These are phyloP conservation scores for Suillus lakei DNA, from an alignment of 768 basidiomycete species.

Conservation along the genomic window DNA sequence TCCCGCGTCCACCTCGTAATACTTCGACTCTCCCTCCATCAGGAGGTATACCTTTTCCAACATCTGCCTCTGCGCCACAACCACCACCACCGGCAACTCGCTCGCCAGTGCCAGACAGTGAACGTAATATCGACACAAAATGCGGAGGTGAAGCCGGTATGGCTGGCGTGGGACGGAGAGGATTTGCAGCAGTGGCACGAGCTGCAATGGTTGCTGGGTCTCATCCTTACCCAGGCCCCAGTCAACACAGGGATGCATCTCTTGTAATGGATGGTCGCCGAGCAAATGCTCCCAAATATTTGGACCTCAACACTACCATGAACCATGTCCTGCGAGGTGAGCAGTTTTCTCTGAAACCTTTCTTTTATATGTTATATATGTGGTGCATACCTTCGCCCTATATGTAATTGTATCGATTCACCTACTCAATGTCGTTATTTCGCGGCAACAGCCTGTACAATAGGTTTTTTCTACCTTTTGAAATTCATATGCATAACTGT, in stretches of 20 bases:
- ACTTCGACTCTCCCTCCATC: constrained; percentile 18
- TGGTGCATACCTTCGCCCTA: not conserved
- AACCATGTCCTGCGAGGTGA: constrained; percentile 35
- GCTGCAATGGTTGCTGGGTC: constrained; percentile 53
- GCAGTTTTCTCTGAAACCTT: constrained; percentile 15
- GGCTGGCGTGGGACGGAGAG: constrained; percentile 89
- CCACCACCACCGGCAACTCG: constrained; percentile 18
- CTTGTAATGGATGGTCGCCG: constrained; percentile 26
- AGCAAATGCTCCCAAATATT: constrained; percentile 45
- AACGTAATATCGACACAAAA: constrained; percentile 65
- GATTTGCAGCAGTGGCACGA: constrained; percentile 76
- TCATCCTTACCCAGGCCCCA: constrained; percentile 11
- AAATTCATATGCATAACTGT: not conserved
- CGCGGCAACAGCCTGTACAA: too few species aligned
- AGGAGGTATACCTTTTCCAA: constrained; percentile 21
- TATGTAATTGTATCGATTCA: not conserved
- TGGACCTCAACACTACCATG: constrained; percentile 49
- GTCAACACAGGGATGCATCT: not conserved
- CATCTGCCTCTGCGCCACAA: constrained; percentile 8
- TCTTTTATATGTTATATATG: not conserved
- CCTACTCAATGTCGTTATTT: not conserved
- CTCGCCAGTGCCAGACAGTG: constrained; percentile 9
- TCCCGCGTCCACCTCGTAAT: constrained; percentile 15
- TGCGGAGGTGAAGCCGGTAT: constrained; percentile 80
- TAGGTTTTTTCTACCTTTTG: not conserved